Evolutionary conservation across 129 eudicot genomes (phyloP).

Genomic region (Sambucus nigra): DNA sequence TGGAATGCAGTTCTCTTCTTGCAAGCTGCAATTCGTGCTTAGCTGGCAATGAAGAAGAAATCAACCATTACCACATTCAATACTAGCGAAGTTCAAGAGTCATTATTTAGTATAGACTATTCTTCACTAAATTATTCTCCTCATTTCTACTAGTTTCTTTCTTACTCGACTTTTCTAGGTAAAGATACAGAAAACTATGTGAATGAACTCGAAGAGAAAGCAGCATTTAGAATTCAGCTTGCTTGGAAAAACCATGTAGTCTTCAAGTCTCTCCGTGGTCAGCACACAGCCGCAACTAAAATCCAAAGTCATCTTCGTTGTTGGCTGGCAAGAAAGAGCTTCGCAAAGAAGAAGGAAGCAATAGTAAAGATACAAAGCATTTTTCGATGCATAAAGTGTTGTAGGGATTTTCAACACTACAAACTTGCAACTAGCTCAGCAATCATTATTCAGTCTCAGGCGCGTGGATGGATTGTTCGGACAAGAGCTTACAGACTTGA

Average conservation of each 20-base stretch:
- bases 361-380: slow-evolving; percentile 41
- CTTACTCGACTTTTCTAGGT: slow-evolving; percentile 10
- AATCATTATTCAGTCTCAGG: slow-evolving; percentile 45
- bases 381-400: slow-evolving; percentile 27
- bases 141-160: background rate
- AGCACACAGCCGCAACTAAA: slow-evolving; percentile 47
- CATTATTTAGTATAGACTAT: slow-evolving; percentile 17
- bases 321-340: slow-evolving; percentile 35
- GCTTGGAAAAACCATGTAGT: slow-evolving; percentile 23
- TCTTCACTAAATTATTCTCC: background rate
- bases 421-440: slow-evolving; percentile 37
- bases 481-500: slow-evolving; percentile 28
- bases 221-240: slow-evolving; percentile 35
- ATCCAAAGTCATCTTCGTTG: slow-evolving; percentile 66
- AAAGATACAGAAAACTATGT: slow-evolving; percentile 19
- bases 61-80: slow-evolving; percentile 3
- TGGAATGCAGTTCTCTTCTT: slow-evolving; percentile 37
- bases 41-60: slow-evolving; percentile 32
- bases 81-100: slow-evolving; percentile 19
- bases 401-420: slow-evolving; percentile 26
- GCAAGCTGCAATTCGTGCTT: slow-evolving; percentile 38
- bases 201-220: slow-evolving; percentile 13
- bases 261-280: slow-evolving; percentile 13
- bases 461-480: slow-evolving; percentile 68
- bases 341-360: slow-evolving; percentile 42